Evolutionary conservation across 2,329 filamentous ascomycete species (phyloP).

Genomic region (Ilyonectria destructans): DNA sequence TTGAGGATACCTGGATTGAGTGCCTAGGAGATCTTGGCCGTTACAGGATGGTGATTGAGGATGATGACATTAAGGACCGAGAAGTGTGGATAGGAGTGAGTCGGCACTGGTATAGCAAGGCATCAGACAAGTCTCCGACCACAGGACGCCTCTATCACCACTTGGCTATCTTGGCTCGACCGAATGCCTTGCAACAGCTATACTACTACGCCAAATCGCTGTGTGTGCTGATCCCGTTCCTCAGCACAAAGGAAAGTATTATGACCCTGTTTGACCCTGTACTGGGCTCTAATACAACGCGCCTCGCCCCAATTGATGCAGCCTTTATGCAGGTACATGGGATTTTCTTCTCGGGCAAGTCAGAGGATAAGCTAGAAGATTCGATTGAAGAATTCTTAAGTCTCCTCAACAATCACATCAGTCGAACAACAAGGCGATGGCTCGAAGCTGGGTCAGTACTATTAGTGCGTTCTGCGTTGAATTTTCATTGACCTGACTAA

Average conservation of each 20-base stretch:
- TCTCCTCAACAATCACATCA: constrained; percentile 68
- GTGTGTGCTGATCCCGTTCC: too few relatives aligned
- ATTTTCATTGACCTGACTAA: constrained; percentile 31
- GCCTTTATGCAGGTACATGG: constrained; percentile 77
- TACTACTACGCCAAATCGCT: too few relatives aligned
- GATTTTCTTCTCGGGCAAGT: constrained; percentile 72
- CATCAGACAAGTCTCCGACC: too few relatives aligned
- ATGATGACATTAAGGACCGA: too few relatives aligned
- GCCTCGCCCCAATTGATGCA: constrained; percentile 64
- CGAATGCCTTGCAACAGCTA: too few relatives aligned
- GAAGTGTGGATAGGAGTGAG: too few relatives aligned
- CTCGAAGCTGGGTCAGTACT: constrained; percentile 61
- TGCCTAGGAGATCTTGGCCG: too few relatives aligned
- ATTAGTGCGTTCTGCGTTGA: not conserved
- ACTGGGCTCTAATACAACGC: constrained; percentile 57
- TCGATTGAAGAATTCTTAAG: constrained; percentile 67
- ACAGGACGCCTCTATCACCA: too few relatives aligned
- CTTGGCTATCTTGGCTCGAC: too few relatives aligned
- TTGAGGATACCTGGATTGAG: too few relatives aligned
- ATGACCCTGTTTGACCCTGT: constrained; percentile 78
- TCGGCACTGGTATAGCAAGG: too few relatives aligned
- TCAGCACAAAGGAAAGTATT: not conserved
- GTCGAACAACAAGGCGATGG: constrained; percentile 66
- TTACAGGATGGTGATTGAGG: too few relatives aligned
- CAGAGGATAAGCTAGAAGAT: constrained; percentile 62